Evolutionary conservation across 495 filamentous ascomycete genomes (phyloP), one percentile per base, ranked within the genome.

Genomic region (Platismatia glauca): DNA sequence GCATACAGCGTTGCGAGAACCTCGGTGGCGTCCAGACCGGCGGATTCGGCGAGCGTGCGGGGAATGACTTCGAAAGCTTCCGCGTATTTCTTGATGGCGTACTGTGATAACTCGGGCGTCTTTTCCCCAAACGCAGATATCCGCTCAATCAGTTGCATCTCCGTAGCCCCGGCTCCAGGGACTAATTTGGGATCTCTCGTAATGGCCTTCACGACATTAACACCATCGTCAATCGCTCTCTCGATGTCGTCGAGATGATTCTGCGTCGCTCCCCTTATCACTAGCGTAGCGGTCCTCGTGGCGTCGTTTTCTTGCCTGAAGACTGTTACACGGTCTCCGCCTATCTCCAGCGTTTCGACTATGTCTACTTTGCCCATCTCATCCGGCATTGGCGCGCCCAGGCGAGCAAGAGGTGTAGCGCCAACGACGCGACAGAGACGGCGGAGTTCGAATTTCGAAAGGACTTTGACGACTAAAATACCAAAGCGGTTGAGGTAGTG

Each of bases 1-100:
- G 92, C 90, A 75, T 97, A 97, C 48, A 99, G 79, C 71, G 87
- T 83, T 63, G 88, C 90, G 55, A 99, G 80, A 57, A 96, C 88
- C 75, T 97, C 94, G 18, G 95, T 97, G 55, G 93, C 95, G 71
- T 99, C 95, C 18, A 99, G 78, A 61, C 95, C 95, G 38, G 92
- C 91, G 60, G 88, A 93, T 73, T 97, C 95, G 59, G 95, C 95
- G 44, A 99, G 78, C 12, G 89, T 96, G 61, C 92, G 84, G 7
- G 95, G 91, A 50, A 99, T 85, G 57, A 99, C 91, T 75, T 99
- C 95, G 72, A 99, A 99, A 20, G 95, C 91, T 74, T 99, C 94
- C 58, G 88, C 95, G 71, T 86, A 99, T 76, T 99, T 99, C 74
- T 89, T 88, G 75, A 99, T 97, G 16, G 90, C 88, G 71, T 99